Evolutionary conservation across 2,329 filamentous ascomycete genomes (phyloP).

Genomic region (Xylaria sp.): DNA sequence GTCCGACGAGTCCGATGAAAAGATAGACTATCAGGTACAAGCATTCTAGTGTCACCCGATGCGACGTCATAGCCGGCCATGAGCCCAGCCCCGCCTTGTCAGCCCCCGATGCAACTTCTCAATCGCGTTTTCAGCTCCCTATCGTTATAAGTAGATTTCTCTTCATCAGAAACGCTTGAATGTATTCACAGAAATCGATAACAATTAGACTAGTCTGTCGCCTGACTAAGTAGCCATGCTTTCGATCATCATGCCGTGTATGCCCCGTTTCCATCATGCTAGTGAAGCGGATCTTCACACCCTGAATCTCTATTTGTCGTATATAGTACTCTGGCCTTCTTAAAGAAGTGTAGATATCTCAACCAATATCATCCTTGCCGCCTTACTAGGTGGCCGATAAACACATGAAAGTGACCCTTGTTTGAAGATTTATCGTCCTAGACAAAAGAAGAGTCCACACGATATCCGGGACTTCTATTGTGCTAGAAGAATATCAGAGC

Average conservation of each 20-base stretch:
- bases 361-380: constrained; percentile 1
- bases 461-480: neutral
- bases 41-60: neutral
- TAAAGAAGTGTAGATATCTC: neutral
- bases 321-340: constrained; percentile 14
- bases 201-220: neutral
- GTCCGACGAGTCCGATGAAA: neutral
- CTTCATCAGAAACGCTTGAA: neutral
- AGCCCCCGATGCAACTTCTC: neutral
- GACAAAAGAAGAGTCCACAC: neutral
- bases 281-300: neutral
- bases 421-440: neutral
- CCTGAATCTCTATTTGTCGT: neutral
- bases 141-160: neutral
- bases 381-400: neutral
- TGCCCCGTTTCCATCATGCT: neutral
- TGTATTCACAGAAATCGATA: neutral
- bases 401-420: neutral
- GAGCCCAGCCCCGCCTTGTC: neutral
- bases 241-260: neutral
- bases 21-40: neutral
- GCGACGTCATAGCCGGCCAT: constrained; percentile 6
- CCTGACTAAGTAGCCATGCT: neutral
- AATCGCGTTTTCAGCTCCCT: neutral
- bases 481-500: neutral